A percentile compares a stretch with the other conserved stretches of the same genome.
Conservation (phyloP, 2,329 filamentous ascomycete species). For the Colletotrichum plurivorum region DNA sequence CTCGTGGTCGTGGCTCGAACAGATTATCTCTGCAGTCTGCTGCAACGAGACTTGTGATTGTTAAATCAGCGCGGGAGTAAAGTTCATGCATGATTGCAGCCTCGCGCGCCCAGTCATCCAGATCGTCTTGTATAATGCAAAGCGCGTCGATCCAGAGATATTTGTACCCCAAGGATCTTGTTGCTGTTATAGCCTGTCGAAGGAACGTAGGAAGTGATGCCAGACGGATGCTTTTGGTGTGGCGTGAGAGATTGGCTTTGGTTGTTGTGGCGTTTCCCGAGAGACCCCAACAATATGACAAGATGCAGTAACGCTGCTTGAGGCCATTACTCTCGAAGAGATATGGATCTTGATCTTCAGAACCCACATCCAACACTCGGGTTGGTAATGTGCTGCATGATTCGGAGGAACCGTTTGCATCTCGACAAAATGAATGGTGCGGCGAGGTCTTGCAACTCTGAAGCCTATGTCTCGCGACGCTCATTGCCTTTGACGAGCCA, state of each 20-base stretch:
- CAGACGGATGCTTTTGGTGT: background rate
- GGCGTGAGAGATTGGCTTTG: fast-evolving
- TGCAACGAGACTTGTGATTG: background rate
- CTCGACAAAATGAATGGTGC: background rate
- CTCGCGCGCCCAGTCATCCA: background rate
- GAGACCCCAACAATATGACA: background rate
- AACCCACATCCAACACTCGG: background rate
- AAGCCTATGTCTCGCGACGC: background rate
- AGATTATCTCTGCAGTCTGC: background rate
- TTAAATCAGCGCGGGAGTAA: background rate
- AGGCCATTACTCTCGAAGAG: background rate
- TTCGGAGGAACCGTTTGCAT: background rate
- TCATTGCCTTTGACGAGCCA: background rate
- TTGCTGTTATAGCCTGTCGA: background rate
- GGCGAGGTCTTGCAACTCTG: background rate
- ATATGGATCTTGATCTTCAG: background rate
- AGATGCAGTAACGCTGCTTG: background rate
- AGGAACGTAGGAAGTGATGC: background rate
- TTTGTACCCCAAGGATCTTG: background rate
- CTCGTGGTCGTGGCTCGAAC: fast-evolving
- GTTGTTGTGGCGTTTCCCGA: background rate
- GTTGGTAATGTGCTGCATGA: background rate
- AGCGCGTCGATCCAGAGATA: slow-evolving; percentile 1
- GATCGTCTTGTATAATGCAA: slow-evolving; percentile 1
- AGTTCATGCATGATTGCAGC: background rate